Base-by-base conservation (phyloP, 768 basidiomycete genomes). In the Russula lepida region DNA sequence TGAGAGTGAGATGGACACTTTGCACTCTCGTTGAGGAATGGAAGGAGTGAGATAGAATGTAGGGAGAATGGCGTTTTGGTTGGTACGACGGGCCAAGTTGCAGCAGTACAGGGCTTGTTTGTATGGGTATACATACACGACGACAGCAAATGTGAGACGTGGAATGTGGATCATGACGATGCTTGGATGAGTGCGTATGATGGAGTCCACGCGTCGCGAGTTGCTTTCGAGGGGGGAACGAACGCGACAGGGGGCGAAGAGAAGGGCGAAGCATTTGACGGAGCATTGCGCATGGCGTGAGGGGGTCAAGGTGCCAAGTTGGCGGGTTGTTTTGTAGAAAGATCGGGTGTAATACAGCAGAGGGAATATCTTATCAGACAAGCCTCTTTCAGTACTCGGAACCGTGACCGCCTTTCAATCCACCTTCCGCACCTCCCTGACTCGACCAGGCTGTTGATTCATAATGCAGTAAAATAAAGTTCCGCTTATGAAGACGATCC, bases 21-120 rank as follows among this genome's bases (percentile, higher is more conserved):
- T 76, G 69, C 43, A 68, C 72, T 2, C 58, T 60, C 27, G 64
- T 68, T 1, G 80, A 78, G 11, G 79, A 70, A 56, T 81, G 80
- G 61, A 82, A 80, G 47, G 50, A 65, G n/a, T 55, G 62, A 13
- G 35, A 47, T 12, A 11, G 43, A 23, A 43, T 7, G n/a, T 54
- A 47, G 49, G 49, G 52, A 43, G 49, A 28, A 13, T 50, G 7
- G 7, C n/a, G 43, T 6, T 27, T 15, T 12, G 55, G 21, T 28
- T 48, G 56, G 11, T 37, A 58, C 11, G 52, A 39, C 13, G 47
- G 52, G 39, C 46, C 44, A 25, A 54, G 44, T 41, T 63, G 61
- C 8, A 63, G 53, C 12, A 54, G 46, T 19, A 37, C 59, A 57
- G 47, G 44, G 35, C 52, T 65, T 56, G 63, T 62, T n/a, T 32